Conservation (phyloP, 805 yeast genomes). For the Ogataea ganodermae region DNA sequence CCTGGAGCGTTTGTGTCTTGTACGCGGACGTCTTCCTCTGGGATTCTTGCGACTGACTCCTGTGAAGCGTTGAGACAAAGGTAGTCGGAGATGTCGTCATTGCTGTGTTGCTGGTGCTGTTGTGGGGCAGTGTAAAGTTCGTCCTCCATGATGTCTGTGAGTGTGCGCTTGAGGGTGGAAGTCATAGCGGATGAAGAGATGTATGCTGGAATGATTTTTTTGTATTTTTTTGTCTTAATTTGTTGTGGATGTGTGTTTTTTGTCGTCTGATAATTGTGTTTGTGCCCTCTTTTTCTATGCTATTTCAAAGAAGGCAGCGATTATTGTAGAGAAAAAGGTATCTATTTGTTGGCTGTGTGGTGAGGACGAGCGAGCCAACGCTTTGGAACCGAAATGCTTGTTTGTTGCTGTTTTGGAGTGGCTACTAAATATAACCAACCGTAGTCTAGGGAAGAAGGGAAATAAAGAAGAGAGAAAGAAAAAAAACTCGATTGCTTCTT, state of each 20-base stretch:
- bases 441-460: background rate
- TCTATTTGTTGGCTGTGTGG: constrained; percentile 1
- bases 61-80: constrained; percentile 30
- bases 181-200: constrained; percentile 22
- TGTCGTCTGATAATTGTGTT: background rate
- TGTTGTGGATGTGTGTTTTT: constrained; percentile 10
- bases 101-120: constrained; percentile 6
- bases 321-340: constrained; percentile 7
- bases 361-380: background rate
- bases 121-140: constrained; percentile 30
- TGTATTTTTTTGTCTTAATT: constrained; percentile 5
- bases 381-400: background rate
- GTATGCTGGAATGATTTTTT: constrained; percentile 4
- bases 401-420: background rate
- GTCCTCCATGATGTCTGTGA: constrained; percentile 37
- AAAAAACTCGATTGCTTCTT: constrained; percentile 8
- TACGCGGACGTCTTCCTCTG: constrained; percentile 13
- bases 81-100: constrained; percentile 29
- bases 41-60: constrained; percentile 23
- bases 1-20: background rate
- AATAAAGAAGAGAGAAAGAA: background rate
- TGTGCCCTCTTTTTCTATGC: constrained; percentile 8
- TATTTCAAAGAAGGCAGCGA: constrained; percentile 5
- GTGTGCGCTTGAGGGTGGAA: constrained; percentile 33
- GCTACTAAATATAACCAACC: background rate